phyloP scores from a whole-genome alignment of 1,284 basidiomycete genomes.

The Ustilago trichophora region DNA sequence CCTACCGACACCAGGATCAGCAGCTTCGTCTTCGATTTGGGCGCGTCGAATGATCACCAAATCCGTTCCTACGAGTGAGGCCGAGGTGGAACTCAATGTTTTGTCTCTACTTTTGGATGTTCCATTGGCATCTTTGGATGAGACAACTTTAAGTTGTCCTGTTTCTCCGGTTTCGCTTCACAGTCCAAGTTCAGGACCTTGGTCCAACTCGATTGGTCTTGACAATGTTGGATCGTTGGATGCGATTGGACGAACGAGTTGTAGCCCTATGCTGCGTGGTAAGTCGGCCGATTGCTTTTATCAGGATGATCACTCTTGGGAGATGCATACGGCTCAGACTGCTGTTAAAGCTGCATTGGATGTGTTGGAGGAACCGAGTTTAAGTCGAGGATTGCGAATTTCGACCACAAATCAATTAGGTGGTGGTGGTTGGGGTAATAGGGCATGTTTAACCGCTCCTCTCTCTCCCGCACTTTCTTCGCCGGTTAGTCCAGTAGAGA shows the following conservation, averaged over 20 bases:
- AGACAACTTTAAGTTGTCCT: not conserved
- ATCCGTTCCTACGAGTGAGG: conserved; percentile 3
- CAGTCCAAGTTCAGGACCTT: conserved; percentile 6
- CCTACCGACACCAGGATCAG: conserved; percentile 1
- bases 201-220: conserved; percentile 2
- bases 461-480: conserved; percentile 21
- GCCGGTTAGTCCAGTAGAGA: conserved; percentile 20
- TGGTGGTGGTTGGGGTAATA: not conserved
- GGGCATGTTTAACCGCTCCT: conserved; percentile 19
- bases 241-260: too few species aligned
- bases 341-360: conserved; percentile 43
- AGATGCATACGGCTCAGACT: conserved; percentile 41
- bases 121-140: conserved; percentile 20
- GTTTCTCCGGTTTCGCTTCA: conserved; percentile 11
- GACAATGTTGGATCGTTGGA: not conserved
- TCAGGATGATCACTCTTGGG: conserved; percentile 12
- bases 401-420: too few species aligned
- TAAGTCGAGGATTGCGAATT: conserved; percentile 12
- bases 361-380: conserved; percentile 22
- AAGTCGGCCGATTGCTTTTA: too few species aligned
- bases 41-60: conserved; percentile 33
- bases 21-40: conserved; percentile 27
- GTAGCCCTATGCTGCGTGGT: too few species aligned
- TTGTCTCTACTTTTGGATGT: conserved; percentile 33
- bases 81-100: conserved; percentile 39